Base-by-base conservation (phyloP, 306 rosid genomes). In the Cicer bijugum region DNA sequence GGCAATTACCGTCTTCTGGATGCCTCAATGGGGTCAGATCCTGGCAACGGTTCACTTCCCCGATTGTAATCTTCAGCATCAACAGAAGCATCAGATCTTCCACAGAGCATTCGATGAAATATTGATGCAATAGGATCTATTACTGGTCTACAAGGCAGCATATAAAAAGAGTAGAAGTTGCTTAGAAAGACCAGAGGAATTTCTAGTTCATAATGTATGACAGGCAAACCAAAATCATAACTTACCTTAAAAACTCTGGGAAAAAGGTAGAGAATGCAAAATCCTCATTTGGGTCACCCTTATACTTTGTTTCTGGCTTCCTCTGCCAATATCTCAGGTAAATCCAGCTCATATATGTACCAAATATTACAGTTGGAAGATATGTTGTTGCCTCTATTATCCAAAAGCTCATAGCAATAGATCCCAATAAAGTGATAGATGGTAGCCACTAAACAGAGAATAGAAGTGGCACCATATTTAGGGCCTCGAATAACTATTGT, bases 311-410 rank as follows among this genome's bases (percentile, higher is more conserved):
- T 75, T 93, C 98, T 68, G 83, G 90, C 74, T 88, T 91, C 82
- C 81, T 82, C 85, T 93, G 98, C 97, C 93, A 93, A 89, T 85
- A 89, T 86, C 98, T 93, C 71, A 91, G 98, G 88, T 93, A 93
- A 86, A 93, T 85, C 98, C 98, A 93, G 90, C 98, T 86, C 58
- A 78, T 78, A 77, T 93, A 93, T 20, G 94, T 85, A 68, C 98
- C 98, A 80, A 85, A 93, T 85, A 88, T 84, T 42, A 91, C 44
- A 48, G 91, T 88, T 39, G 98, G 98, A 84, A 93, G 97, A 87
- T 86, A 82, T 69, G 91, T 65, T 64, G 87, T 83, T n/a, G 96
- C 83, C 82, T 84, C 89, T 39, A 63, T 75, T 16, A 83, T 82
- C 81, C 89, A 88, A 77, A 88, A 89, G 88, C 97, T 88, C 67